These are phyloP conservation scores for Trypanosoma boissoni DNA, from an alignment of 208 protist genomes.

Conservation along the genomic window DNA sequence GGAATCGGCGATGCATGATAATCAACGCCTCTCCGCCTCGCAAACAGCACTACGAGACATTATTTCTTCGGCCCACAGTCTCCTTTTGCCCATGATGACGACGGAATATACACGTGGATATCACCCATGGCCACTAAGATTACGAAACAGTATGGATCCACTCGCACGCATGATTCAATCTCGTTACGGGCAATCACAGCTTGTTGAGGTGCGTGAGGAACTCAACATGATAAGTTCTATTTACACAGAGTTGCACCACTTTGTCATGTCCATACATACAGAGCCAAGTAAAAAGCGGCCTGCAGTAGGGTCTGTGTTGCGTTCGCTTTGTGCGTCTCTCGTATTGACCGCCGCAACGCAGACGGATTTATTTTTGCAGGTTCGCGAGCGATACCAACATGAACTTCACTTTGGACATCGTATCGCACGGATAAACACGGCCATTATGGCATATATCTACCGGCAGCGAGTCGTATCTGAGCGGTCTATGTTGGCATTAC, in stretches of 20 bases:
- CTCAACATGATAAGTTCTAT: conserved; percentile 60
- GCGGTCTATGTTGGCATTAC: conserved; percentile 58
- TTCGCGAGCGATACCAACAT: conserved; percentile 54
- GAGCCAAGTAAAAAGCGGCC: conserved; percentile 53
- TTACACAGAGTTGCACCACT: conserved; percentile 64
- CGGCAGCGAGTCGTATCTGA: conserved; percentile 61
- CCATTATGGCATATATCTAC: conserved; percentile 61
- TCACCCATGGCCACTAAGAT: conserved; percentile 83
- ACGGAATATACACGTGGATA: conserved; percentile 79
- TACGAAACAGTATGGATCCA: conserved; percentile 83
- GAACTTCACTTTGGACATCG: conserved; percentile 43
- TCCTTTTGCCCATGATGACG: conserved; percentile 80
- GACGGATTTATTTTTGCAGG: conserved; percentile 60
- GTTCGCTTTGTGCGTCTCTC: conserved; percentile 50
- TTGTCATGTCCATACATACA: conserved; percentile 38
- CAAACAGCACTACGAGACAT: conserved; percentile 53
- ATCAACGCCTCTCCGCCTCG: conserved; percentile 46
- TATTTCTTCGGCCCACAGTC: conserved; percentile 52
- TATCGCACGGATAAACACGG: conserved; percentile 52
- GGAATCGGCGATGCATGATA: conserved; percentile 61
- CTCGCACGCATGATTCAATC: conserved; percentile 62
- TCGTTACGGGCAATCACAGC: conserved; percentile 60
- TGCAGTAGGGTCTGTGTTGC: conserved; percentile 37
- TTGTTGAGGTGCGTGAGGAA: conserved; percentile 59
- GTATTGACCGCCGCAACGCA: conserved; percentile 49